A percentile compares a stretch with the other conserved stretches of the same genome.
These are phyloP conservation scores for Ustilago shanxiensis DNA, from an alignment of 1,284 basidiomycete genomes.

Conservation along the genomic window DNA sequence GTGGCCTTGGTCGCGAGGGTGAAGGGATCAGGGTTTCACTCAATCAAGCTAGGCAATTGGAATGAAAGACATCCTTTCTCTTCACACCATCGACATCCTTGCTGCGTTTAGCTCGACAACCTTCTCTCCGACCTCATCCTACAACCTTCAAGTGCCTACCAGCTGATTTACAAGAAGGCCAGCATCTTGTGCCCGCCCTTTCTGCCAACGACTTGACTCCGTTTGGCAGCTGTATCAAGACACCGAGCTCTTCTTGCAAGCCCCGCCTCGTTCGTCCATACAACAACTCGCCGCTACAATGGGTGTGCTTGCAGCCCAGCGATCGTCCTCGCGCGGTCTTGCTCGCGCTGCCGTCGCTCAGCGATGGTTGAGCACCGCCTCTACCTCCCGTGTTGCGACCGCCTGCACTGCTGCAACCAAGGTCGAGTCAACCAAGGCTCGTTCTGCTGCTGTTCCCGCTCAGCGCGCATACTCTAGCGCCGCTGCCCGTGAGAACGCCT, in stretches of 20 bases:
- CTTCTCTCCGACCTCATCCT: not conserved
- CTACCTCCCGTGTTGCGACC: slow-evolving; percentile 33
- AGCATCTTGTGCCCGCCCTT: not conserved
- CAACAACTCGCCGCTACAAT: slow-evolving; percentile 12
- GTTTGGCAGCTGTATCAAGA: not conserved
- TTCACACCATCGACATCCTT: slow-evolving; percentile 8
- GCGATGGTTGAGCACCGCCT: slow-evolving; percentile 41
- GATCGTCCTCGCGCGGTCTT: slow-evolving; percentile 44
- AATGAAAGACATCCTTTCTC: not conserved
- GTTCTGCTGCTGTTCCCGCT: slow-evolving; percentile 14
- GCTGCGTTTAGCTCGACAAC: slow-evolving; percentile 5
- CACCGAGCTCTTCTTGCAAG: slow-evolving; percentile 4
- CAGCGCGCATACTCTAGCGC: slow-evolving; percentile 51
- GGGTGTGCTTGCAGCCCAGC: slow-evolving; percentile 48
- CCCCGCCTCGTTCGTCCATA: not conserved
- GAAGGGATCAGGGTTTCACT: slow-evolving; percentile 17
- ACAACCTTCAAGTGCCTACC: not conserved
- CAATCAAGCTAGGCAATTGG: not conserved
- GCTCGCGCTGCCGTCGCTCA: slow-evolving; percentile 41
- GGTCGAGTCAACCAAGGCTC: slow-evolving; percentile 33
- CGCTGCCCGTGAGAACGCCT: slow-evolving; percentile 54
- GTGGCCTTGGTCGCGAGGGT: slow-evolving; percentile 17
- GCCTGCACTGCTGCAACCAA: slow-evolving; percentile 26
- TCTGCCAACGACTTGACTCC: not conserved
- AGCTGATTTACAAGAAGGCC: not conserved